Conservation (phyloP, 139 green algal species). For the Tetradesmus obliquus region DNA sequence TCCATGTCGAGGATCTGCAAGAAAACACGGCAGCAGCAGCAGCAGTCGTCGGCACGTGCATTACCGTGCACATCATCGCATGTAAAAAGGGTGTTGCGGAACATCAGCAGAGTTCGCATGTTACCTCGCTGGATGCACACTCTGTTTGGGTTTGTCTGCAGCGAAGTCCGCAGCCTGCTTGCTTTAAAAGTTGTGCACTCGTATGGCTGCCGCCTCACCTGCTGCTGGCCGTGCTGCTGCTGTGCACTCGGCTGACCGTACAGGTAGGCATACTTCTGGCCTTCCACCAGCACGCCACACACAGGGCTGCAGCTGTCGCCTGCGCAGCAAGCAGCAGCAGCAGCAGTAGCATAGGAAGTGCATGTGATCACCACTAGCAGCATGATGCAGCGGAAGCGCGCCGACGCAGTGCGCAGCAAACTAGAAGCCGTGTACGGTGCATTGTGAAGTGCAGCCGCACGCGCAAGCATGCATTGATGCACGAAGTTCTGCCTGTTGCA, state of each 20-base stretch:
- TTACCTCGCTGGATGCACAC: too few relatives aligned
- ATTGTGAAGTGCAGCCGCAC: not conserved
- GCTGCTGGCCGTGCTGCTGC: conserved; percentile 17
- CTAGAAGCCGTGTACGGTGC: not conserved
- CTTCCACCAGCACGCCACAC: conserved; percentile 71
- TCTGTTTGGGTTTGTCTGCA: too few relatives aligned
- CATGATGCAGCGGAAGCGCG: not conserved
- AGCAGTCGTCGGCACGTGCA: not conserved
- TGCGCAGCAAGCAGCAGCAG: conserved; percentile 9
- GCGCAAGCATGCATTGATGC: not conserved
- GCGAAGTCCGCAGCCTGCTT: not conserved
- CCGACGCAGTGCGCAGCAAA: not conserved
- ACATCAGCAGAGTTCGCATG: too few relatives aligned
- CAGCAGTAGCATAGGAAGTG: not conserved
- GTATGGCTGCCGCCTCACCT: not conserved
- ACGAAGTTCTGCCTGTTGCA: too few relatives aligned
- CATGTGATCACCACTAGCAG: not conserved
- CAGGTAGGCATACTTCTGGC: conserved; percentile 69
- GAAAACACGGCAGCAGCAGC: not conserved
- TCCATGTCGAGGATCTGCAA: conserved; percentile 55
- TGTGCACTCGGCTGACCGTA: conserved; percentile 53
- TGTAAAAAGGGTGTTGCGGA: too few relatives aligned
- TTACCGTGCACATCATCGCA: too few relatives aligned
- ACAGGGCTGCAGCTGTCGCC: conserved; percentile 44
- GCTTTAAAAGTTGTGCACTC: too few relatives aligned